Conservation (phyloP, 148 eudicot genomes). For the Rhododendron griersonianum region DNA sequence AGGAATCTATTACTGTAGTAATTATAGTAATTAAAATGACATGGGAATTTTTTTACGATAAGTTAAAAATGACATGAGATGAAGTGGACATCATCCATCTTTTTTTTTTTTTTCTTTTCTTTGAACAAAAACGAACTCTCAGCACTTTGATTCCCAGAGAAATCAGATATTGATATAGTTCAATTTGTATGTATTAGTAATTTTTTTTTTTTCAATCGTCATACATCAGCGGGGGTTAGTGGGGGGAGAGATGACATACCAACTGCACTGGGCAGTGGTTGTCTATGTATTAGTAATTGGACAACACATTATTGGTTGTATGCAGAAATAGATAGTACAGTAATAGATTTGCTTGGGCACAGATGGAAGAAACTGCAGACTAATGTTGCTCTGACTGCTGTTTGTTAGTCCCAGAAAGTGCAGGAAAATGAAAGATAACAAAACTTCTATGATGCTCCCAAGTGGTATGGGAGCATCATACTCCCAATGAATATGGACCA, state of each 20-base stretch:
- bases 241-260: too few species aligned
- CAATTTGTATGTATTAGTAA: background rate
- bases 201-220: too few species aligned
- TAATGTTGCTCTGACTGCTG: background rate
- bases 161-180: background rate
- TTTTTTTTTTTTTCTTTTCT: background rate
- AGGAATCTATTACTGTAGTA: background rate
- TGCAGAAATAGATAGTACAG: background rate
- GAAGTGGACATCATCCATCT: background rate
- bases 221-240: too few species aligned
- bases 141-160: background rate
- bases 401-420: background rate
- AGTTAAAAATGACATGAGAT: background rate
- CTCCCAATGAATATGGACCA: too few species aligned
- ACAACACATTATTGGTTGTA: background rate
- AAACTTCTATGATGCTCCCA: too few species aligned
- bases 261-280: too few species aligned
- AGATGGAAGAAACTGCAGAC: background rate
- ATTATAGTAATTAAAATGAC: background rate
- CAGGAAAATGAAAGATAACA: background rate
- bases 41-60: too few species aligned
- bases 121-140: background rate
- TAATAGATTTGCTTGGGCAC: background rate
- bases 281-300: background rate
- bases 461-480: too few species aligned